Base-by-base conservation (phyloP, 768 basidiomycete species). In the Amanita thiersii region DNA sequence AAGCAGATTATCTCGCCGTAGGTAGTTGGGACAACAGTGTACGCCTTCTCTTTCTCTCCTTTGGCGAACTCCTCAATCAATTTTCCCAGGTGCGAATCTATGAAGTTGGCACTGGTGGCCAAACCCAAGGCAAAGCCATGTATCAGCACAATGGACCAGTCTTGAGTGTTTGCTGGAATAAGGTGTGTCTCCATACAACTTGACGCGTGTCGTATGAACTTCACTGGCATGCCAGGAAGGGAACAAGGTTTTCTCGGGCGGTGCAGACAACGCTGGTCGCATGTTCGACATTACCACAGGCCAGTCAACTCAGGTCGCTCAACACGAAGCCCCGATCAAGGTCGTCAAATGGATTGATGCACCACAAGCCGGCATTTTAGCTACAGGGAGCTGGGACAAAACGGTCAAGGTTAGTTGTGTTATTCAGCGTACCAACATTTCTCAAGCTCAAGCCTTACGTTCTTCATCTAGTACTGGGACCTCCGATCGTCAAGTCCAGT, bases 371-470 rank as follows among this genome's bases (percentile, higher is more conserved):
- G 77, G 86, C 10, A 79, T 93, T 47, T 68, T 93, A 14, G 88
- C 82, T 9, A 97, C 94, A 1, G 96, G 92, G 7, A 91, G 90
- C 40, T 99, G 96, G 96, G 94, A 99, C 61, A 94, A 94, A 64
- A 94, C 89, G 1, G 63, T 98, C 56, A 94, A 92, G 72, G 93
- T 92, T 50, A 42, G 64, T 54, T 32, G 37, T 45, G 23, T 23
- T 38, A n/a, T 18, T 24, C 29, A 35, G 19, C 21, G 30, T 39
- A 17, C 40, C 28, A 33, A 18, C 21, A 15, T 45, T n/a, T 2
- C 9, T 14, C 43, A 0, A 11, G 34, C 40, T 35, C 39, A 47
- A 43, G 9, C 17, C 44, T 25, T 43, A 10, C 5, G 25, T 12
- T 20, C n/a, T n/a, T n/a, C n/a, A n/a, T n/a, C 19, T 51, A 96